phyloP scores from a whole-genome alignment of 2,329 filamentous ascomycete genomes.

The Talaromyces sp. region DNA sequence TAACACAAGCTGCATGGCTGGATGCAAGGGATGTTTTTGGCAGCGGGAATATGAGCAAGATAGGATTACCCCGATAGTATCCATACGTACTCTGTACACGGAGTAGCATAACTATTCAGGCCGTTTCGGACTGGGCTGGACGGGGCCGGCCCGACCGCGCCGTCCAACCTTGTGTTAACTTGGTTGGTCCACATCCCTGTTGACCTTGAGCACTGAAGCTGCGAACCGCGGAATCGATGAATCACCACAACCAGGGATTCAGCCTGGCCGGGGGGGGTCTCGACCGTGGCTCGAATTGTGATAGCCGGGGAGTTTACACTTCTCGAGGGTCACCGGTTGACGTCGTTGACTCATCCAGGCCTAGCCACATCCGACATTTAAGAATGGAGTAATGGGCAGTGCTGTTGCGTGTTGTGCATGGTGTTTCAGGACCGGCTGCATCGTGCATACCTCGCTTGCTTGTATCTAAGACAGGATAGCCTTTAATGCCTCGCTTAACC shows the following conservation, averaged over 20 bases:
- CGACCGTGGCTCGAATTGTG: not conserved
- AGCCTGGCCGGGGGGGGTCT: not conserved
- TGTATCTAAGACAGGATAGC: not conserved
- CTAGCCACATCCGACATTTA: not conserved
- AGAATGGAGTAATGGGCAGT: not conserved
- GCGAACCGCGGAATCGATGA: not conserved
- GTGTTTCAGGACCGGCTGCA: not conserved
- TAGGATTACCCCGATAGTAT: not conserved
- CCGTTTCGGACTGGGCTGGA: not conserved
- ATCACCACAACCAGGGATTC: not conserved
- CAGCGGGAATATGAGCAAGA: not conserved
- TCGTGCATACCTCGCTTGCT: not conserved
- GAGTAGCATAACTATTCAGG: not conserved
- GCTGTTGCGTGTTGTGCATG: not conserved
- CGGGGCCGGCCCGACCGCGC: conserved; percentile 9
- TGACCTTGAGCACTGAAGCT: not conserved
- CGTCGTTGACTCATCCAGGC: not conserved
- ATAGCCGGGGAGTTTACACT: not conserved
- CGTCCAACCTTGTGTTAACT: not conserved
- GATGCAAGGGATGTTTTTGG: conserved; percentile 1
- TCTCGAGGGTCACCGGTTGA: not conserved
- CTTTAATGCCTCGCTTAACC: not conserved
- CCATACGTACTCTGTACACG: not conserved
- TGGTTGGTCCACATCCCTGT: not conserved
- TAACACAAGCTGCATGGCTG: not conserved